Evolutionary conservation across 2,329 filamentous ascomycete species (phyloP).

Genomic region (Colletotrichum eleusines): DNA sequence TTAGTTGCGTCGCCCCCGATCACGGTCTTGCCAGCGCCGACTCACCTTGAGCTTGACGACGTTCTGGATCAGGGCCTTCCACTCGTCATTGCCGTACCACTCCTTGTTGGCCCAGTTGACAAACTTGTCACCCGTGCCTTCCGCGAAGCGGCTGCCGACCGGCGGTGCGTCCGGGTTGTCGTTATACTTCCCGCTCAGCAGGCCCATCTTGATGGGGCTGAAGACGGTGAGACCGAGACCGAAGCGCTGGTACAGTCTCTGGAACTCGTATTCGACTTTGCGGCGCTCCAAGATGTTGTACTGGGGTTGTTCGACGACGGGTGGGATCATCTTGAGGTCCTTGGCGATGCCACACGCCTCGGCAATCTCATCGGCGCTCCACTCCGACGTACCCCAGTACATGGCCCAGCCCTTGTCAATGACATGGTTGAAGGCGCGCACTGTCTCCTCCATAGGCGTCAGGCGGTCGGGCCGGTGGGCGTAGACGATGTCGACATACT

Average conservation of each 20-base stretch:
- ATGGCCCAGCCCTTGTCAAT: slow-evolving; percentile 76
- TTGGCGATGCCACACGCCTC: slow-evolving; percentile 71
- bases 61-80: slow-evolving; percentile 62
- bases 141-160: slow-evolving; percentile 68
- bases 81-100: slow-evolving; percentile 67
- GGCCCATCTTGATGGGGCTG: slow-evolving; percentile 68
- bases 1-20: slow-evolving; percentile 19
- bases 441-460: slow-evolving; percentile 78
- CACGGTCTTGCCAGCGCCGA: slow-evolving; percentile 11
- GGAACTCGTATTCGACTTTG: slow-evolving; percentile 73
- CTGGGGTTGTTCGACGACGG: slow-evolving; percentile 75
- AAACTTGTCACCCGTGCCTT: slow-evolving; percentile 66
- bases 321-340: slow-evolving; percentile 70
- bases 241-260: slow-evolving; percentile 68
- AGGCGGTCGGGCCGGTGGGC: slow-evolving; percentile 76
- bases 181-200: slow-evolving; percentile 77
- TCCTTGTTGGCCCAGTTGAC: slow-evolving; percentile 64
- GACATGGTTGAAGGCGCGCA: slow-evolving; percentile 77
- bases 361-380: slow-evolving; percentile 76
- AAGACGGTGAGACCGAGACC: slow-evolving; percentile 73
- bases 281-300: slow-evolving; percentile 74
- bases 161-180: slow-evolving; percentile 64
- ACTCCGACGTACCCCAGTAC: slow-evolving; percentile 80
- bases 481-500: slow-evolving; percentile 77
- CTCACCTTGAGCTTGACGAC: slow-evolving; percentile 55